Percentiles rank a stretch among this genome's conserved stretches.
Conservation (phyloP, 2,329 filamentous ascomycete species). For the Calonectria hongkongensis region DNA sequence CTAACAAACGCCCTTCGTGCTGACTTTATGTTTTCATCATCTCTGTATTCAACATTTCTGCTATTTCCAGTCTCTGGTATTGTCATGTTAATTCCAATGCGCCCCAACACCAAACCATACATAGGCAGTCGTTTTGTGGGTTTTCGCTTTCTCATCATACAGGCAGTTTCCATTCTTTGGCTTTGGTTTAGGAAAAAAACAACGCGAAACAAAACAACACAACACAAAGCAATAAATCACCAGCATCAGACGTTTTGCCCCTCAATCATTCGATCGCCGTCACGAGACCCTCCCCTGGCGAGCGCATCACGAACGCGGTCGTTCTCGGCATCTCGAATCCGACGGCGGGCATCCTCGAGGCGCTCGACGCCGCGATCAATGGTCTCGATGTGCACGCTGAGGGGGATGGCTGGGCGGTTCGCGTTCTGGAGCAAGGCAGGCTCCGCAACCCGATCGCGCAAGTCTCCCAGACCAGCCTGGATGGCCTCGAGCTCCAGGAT, state of each 20-base stretch:
- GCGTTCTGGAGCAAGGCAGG: slow-evolving; percentile 74
- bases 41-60: slow-evolving; percentile 17
- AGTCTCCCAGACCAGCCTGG: slow-evolving; percentile 80
- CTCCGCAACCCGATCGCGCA: slow-evolving; percentile 81
- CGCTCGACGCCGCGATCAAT: slow-evolving; percentile 84
- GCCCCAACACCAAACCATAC: slow-evolving; percentile 39
- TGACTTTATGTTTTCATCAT: not conserved
- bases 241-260: slow-evolving; percentile 42
- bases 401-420: slow-evolving; percentile 68
- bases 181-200: not conserved
- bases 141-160: slow-evolving; percentile 18
- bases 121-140: not conserved
- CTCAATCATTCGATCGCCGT: slow-evolving; percentile 66
- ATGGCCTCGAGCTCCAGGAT: slow-evolving; percentile 85
- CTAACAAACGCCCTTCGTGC: not conserved
- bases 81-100: slow-evolving; percentile 26
- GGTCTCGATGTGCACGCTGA: slow-evolving; percentile 84
- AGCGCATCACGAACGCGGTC: slow-evolving; percentile 73
- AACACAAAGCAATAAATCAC: not conserved
- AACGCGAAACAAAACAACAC: not conserved
- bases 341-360: slow-evolving; percentile 78
- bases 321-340: slow-evolving; percentile 75
- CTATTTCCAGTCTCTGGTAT: slow-evolving; percentile 32
- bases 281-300: slow-evolving; percentile 64
- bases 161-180: slow-evolving; percentile 1